Conservation (phyloP, 1,284 basidiomycete species). For the Gymnopus androsaceus region DNA sequence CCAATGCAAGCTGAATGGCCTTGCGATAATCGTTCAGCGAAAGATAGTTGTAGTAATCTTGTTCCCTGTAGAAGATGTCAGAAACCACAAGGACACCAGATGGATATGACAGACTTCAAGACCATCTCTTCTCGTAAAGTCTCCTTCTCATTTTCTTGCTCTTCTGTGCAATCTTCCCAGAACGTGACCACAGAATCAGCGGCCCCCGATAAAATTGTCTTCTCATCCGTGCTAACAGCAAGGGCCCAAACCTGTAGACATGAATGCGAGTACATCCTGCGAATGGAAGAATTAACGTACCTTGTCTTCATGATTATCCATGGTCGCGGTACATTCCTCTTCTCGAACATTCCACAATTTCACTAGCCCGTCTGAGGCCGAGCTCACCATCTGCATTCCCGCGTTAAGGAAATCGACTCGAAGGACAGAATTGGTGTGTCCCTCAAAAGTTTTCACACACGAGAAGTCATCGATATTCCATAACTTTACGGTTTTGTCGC, state of each 20-base stretch:
- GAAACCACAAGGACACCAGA: background rate
- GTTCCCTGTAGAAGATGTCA: conserved; percentile 63
- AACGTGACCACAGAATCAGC: conserved; percentile 93
- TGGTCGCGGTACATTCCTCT: conserved; percentile 84
- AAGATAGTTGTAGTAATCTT: conserved; percentile 93
- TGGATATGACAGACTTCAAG: conserved; percentile 62
- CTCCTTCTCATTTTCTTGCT: conserved; percentile 75
- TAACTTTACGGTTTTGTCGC: conserved; percentile 91
- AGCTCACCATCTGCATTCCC: conserved; percentile 86
- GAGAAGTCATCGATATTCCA: conserved; percentile 93
- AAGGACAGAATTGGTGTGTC: conserved; percentile 96
- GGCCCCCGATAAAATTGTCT: conserved; percentile 85
- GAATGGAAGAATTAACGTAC: conserved; percentile 41
- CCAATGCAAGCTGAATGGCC: conserved; percentile 89
- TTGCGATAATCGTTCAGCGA: conserved; percentile 86
- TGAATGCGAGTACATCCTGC: conserved; percentile 6
- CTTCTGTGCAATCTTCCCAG: conserved; percentile 92
- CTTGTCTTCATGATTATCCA: conserved; percentile 98
- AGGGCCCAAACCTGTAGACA: conserved; percentile 85
- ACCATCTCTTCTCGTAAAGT: conserved; percentile 70
- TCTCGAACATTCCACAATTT: conserved; percentile 94
- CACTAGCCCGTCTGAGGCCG: conserved; percentile 91
- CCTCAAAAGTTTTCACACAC: conserved; percentile 94
- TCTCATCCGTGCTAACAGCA: conserved; percentile 76
- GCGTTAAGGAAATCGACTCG: conserved; percentile 86